These are phyloP conservation scores for Sporothrix euskadiensis DNA, from an alignment of 2,329 filamentous ascomycete species.

Conservation along the genomic window DNA sequence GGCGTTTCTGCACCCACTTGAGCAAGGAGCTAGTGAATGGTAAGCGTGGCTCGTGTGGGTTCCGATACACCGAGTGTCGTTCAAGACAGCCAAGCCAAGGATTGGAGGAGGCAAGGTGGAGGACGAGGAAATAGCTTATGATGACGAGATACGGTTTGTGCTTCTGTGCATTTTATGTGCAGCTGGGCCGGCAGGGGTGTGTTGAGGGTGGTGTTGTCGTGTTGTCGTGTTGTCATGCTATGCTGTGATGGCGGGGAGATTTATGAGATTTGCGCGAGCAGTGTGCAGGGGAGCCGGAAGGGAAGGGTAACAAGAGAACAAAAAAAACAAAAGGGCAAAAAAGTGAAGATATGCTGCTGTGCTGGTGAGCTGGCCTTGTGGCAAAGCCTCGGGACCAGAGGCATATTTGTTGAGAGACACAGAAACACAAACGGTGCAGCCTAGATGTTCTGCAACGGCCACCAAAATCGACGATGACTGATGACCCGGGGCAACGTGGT, in stretches of 20 bases:
- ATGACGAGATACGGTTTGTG: slow-evolving; percentile 25
- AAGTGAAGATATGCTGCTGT: background rate
- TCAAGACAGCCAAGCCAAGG: slow-evolving; percentile 2
- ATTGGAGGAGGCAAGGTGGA: background rate
- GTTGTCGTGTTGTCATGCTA: background rate
- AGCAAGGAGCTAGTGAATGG: slow-evolving; percentile 13
- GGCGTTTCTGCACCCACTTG: slow-evolving; percentile 12
- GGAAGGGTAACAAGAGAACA: background rate
- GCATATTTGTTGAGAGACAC: background rate
- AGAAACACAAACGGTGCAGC: background rate
- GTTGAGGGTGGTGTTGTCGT: slow-evolving; percentile 8
- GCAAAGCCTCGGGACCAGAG: background rate
- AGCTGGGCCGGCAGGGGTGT: slow-evolving; percentile 4
- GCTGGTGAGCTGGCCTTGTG: background rate
- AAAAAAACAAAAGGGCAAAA: background rate
- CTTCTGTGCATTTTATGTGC: background rate
- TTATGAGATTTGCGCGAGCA: slow-evolving; percentile 3
- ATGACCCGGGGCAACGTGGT: background rate
- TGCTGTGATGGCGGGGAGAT: background rate
- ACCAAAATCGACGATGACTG: background rate
- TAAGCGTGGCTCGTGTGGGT: slow-evolving; percentile 23
- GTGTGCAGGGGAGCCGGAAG: background rate
- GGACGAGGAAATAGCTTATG: background rate
- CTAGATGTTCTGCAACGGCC: slow-evolving; percentile 3
- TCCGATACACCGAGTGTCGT: slow-evolving; percentile 23